A percentile compares a stretch with the other conserved stretches of the same genome.
phyloP scores from a whole-genome alignment of 2,329 filamentous ascomycete species.

The Verticillium klebahnii region DNA sequence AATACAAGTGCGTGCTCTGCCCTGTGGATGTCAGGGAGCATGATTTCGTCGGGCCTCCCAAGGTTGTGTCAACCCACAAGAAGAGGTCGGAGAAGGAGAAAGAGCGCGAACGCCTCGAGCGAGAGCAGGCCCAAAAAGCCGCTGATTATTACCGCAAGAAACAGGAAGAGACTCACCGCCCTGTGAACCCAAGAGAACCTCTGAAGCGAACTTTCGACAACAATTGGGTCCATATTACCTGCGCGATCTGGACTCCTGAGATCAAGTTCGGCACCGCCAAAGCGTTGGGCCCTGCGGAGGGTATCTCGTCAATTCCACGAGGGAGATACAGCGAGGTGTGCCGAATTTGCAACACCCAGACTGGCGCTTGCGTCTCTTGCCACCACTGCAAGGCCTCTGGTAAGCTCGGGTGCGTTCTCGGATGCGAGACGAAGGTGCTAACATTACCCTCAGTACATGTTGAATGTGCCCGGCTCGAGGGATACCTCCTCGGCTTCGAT shows the following conservation, averaged over 20 bases:
- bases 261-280: slow-evolving; percentile 86
- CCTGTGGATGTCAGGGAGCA: slow-evolving; percentile 76
- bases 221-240: slow-evolving; percentile 96
- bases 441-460: slow-evolving; percentile 63
- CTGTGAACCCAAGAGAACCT: slow-evolving; percentile 79
- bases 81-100: slow-evolving; percentile 85
- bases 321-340: slow-evolving; percentile 72
- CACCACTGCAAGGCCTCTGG: slow-evolving; percentile 61
- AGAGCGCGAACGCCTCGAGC: slow-evolving; percentile 82
- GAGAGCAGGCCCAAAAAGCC: slow-evolving; percentile 73
- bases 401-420: slow-evolving; percentile 20
- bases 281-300: slow-evolving; percentile 80
- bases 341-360: slow-evolving; percentile 72
- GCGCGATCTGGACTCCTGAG: slow-evolving; percentile 87
- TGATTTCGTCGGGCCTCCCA: slow-evolving; percentile 80
- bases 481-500: slow-evolving; percentile 84
- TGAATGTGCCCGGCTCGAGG: slow-evolving; percentile 81
- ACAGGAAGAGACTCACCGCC: slow-evolving; percentile 80
- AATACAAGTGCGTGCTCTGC: slow-evolving; percentile 91
- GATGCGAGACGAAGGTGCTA: slow-evolving; percentile 8
- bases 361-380: slow-evolving; percentile 79
- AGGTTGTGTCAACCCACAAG: slow-evolving; percentile 69
- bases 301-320: slow-evolving; percentile 76
- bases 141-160: slow-evolving; percentile 78
- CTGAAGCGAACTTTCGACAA: slow-evolving; percentile 93